A percentile compares a stretch with the other conserved stretches of the same genome.
phyloP scores from a whole-genome alignment of 176 grass and related monocot species.

The Dendrocalamus sinicus region DNA sequence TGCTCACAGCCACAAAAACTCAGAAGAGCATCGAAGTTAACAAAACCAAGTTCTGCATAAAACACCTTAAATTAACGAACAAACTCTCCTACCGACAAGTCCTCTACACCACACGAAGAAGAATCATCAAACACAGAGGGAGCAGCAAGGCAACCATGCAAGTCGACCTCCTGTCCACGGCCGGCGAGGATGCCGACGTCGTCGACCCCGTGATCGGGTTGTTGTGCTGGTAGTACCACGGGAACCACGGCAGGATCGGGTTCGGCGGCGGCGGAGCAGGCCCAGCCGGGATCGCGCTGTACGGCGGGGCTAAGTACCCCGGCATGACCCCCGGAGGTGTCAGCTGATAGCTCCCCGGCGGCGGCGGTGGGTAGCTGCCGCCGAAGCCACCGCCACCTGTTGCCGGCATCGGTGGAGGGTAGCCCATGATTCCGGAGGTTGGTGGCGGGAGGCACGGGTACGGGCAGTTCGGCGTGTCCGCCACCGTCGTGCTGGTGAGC shows the following conservation, averaged over 20 bases:
- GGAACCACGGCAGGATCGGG: conserved; percentile 65
- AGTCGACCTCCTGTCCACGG: not conserved
- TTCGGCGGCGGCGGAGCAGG: conserved; percentile 60
- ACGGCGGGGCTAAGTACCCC: conserved; percentile 41
- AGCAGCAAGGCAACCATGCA: conserved; percentile 19
- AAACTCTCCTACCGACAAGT: not conserved
- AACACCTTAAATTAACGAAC: conserved; percentile 16
- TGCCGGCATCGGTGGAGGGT: conserved; percentile 48
- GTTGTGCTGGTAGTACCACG: conserved; percentile 66
- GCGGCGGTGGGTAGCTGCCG: conserved; percentile 39
- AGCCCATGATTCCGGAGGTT: conserved; percentile 18
- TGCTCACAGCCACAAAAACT: not conserved
- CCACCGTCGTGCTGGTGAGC: conserved; percentile 26
- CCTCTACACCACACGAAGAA: conserved; percentile 37
- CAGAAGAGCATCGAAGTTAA: not conserved
- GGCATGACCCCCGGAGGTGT: conserved; percentile 53
- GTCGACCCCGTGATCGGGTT: conserved; percentile 51
- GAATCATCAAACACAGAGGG: not conserved
- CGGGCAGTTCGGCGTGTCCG: conserved; percentile 52
- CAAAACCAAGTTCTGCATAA: not conserved
- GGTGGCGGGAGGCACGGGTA: conserved; percentile 70
- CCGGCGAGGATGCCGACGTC: conserved; percentile 20
- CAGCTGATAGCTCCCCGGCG: conserved; percentile 35
- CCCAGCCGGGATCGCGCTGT: conserved; percentile 14
- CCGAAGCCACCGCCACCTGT: conserved; percentile 17